Conservation (phyloP, 2,329 filamentous ascomycete species). For the Penicillium sp. region DNA sequence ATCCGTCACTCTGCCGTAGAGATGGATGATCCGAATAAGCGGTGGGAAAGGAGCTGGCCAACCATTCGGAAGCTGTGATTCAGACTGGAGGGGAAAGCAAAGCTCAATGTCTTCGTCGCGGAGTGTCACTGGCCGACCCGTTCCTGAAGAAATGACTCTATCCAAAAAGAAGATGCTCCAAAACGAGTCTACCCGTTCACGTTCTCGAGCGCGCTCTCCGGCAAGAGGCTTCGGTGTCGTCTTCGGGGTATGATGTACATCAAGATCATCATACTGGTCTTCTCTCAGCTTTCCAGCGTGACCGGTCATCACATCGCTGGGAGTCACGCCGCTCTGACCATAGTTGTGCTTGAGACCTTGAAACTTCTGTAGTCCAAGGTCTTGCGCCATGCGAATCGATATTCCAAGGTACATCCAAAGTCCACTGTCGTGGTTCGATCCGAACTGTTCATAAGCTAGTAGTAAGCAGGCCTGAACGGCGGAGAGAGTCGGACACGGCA, state of each 20-base stretch:
- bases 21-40: constrained; percentile 78
- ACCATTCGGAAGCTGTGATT: constrained; percentile 57
- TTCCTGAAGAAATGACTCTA: constrained; percentile 83
- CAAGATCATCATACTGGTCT: constrained; percentile 47
- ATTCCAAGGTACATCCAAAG: constrained; percentile 93
- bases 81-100: constrained; percentile 62
- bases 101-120: constrained; percentile 85
- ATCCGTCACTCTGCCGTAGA: constrained; percentile 83
- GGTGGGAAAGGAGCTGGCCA: constrained; percentile 80
- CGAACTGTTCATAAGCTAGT: constrained; percentile 87
- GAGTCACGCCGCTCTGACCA: constrained; percentile 58
- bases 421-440: constrained; percentile 82
- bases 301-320: constrained; percentile 55
- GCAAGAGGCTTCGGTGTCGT: constrained; percentile 48
- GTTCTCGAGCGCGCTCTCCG: constrained; percentile 66
- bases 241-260: constrained; percentile 31
- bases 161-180: constrained; percentile 91
- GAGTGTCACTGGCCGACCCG: constrained; percentile 79
- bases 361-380: constrained; percentile 78
- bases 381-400: constrained; percentile 79
- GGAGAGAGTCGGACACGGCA: constrained; percentile 78
- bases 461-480: constrained; percentile 82
- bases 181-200: constrained; percentile 82
- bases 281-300: constrained; percentile 47
- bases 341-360: constrained; percentile 67